These are phyloP conservation scores for Pythium periplocum DNA, from an alignment of 352 stramenopile genomes.

Conservation along the genomic window DNA sequence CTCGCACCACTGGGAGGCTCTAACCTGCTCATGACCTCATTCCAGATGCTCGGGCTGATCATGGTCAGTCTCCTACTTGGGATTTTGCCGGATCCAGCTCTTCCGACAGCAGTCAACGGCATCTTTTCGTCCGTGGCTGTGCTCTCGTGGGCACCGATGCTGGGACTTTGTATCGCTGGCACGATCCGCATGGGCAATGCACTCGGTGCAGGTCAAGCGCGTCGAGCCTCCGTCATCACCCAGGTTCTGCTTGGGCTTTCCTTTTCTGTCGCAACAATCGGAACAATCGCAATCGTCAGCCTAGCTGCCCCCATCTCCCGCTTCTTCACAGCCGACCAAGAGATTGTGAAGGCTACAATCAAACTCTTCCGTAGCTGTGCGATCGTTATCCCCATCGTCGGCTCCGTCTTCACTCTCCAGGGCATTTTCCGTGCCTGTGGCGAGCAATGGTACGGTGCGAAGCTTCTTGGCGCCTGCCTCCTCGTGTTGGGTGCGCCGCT, in stretches of 20 bases:
- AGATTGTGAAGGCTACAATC: conserved; percentile 28
- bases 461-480: conserved; percentile 50
- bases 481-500: conserved; percentile 49
- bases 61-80: conserved; percentile 44
- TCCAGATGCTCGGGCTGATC: conserved; percentile 43
- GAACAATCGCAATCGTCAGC: conserved; percentile 29
- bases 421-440: conserved; percentile 47
- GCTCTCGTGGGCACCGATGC: conserved; percentile 47
- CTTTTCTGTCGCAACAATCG: conserved; percentile 28
- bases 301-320: conserved; percentile 32
- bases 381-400: conserved; percentile 34
- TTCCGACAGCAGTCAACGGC: conserved; percentile 52
- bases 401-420: conserved; percentile 36
- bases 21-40: conserved; percentile 54
- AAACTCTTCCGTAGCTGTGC: conserved; percentile 21
- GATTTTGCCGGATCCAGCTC: conserved; percentile 45
- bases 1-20: conserved; percentile 28
- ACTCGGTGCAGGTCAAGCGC: conserved; percentile 41
- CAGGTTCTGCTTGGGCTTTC: conserved; percentile 34
- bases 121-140: conserved; percentile 42
- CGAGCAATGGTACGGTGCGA: conserved; percentile 44
- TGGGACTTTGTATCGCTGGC: conserved; percentile 50
- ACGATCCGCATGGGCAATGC: conserved; percentile 65
- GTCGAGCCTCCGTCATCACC: conserved; percentile 37
- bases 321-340: conserved; percentile 37